Evolutionary conservation across 305 asterid species (phyloP), one percentile per base, ranked within the genome.

Genomic region (Fraxinus ornus): DNA sequence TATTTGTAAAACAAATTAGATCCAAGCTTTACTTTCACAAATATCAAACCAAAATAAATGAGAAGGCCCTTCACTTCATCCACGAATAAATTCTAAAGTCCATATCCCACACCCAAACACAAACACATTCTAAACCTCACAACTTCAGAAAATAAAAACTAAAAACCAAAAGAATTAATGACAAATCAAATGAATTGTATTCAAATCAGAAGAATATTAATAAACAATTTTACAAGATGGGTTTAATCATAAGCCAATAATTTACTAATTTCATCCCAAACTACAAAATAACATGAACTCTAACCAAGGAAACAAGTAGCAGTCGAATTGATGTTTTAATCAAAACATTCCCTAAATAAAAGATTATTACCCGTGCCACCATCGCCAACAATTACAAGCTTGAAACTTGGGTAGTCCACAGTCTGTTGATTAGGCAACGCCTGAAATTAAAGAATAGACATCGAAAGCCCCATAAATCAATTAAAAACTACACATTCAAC

Each of bases 341-440:
- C 62, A 49, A 49, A 15, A 49, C 62, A 0, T 49, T 7, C 7
- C 62, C 21, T 4, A 49, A 49, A 49, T 49, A 7, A 49, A 49
- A 35, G 17, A 33, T 22, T 2, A 7, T 80, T 85, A 91, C 95
- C 97, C 28, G 97, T 93, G 62, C 97, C 95, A 4, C 95, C 97
- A 85, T 93, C 97, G 22, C 97, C 97, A 7, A 93, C 97, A 55
- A 93, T 87, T 0, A 93, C 97, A 75, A 93, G 94, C 89, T 93
- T 93, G 88, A 93, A 93, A 86, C 91, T 91, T 3, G 97, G 97
- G 84, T 91, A 93, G 68, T 93, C 94, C 78, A 91, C 95, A 13
- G 95, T 91, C 83, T 90, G 95, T 36, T 93, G 94, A 88, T 85
- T 91, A 62, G 95, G 97, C 82, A 91, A 87, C 24, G 95, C 94